Evolutionary conservation across 257 asterid genomes (phyloP).

Genomic region (Penstemon newberryi): DNA sequence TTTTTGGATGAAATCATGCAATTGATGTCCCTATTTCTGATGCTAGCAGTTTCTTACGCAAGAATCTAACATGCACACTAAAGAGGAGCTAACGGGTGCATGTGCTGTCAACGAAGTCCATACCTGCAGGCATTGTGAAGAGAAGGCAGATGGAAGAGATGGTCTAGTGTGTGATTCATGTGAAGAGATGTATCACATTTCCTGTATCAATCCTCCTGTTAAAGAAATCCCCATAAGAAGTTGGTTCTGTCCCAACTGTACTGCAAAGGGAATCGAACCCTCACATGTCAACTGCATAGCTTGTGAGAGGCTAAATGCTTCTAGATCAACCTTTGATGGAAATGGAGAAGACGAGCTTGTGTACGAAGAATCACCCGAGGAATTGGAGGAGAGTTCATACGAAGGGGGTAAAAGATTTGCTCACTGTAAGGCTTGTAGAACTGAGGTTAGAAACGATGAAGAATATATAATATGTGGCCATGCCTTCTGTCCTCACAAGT

Average conservation of each 20-base stretch:
- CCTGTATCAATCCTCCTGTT: conserved; percentile 74
- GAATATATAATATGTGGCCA: conserved; percentile 67
- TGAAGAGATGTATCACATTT: conserved; percentile 78
- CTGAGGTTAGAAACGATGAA: conserved; percentile 44
- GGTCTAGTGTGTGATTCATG: conserved; percentile 88
- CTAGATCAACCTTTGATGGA: conserved; percentile 35
- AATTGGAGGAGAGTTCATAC: conserved; percentile 62
- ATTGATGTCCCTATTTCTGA: conserved; percentile 27
- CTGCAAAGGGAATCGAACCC: conserved; percentile 56
- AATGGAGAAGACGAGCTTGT: conserved; percentile 40
- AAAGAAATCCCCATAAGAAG: conserved; percentile 66
- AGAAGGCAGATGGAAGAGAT: conserved; percentile 63
- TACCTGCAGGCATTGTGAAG: conserved; percentile 65
- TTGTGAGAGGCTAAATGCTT: conserved; percentile 60
- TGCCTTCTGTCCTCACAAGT: conserved; percentile 68
- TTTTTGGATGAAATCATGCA: conserved; percentile 20
- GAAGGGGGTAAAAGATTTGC: conserved; percentile 34
- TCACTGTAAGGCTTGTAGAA: conserved; percentile 65
- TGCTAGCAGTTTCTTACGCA: conserved; percentile 43
- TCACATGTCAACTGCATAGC: conserved; percentile 77
- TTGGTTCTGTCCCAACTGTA: conserved; percentile 83
- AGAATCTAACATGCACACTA: conserved; percentile 44
- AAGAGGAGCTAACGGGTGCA: conserved; percentile 48
- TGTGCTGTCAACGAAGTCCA: conserved; percentile 37
- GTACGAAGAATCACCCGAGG: conserved; percentile 34